Base-by-base conservation (phyloP, 1,284 basidiomycete genomes). In the Fomes fomentarius region DNA sequence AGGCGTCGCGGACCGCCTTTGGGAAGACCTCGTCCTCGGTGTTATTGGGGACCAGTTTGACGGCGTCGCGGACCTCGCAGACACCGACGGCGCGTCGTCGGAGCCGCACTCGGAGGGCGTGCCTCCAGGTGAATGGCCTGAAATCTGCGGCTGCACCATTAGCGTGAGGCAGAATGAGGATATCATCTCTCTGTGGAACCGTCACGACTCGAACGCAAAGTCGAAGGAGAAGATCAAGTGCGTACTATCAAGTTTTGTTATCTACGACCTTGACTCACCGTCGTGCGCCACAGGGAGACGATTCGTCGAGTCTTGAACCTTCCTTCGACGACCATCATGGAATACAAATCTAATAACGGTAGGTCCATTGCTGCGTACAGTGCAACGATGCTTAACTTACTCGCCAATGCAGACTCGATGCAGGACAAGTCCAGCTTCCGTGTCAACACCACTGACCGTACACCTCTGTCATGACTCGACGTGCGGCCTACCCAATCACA, bases 261-360 rank as follows among this genome's bases (percentile, higher is more conserved):
- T 31, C 12, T 28, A 1, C 3, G 10, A 26, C 7, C 9, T 9
- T 12, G 30, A 45, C 19, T 34, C 11, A 33, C 30, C 1, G 14
- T 22, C 31, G 30, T 5, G n/a, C 14, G 30, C 22, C 10, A 39
- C 60, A 92, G 90, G 69, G 88, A 91, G 63, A 85, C 82, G 0
- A 80, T 93, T 57, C 79, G 84, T 46, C 73, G 72, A 66, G 84
- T 86, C 14, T 74, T 93, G 39, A 83, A 85, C 69, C 75, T 93
- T 19, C 82, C 89, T n/a, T 63, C 80, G 3, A 76, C 80, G 17
- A 91, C 87, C 0, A 78, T 87, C 57, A 87, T 93, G 86, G 90
- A 93, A 68, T 93, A 92, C 68, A 93, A 93, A 71, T 87, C 88
- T 9, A 92, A 93, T 71, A 92, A 89, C 61, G 90, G 90, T 88